phyloP scores from a whole-genome alignment of 257 asterid species.

The Mitragyna speciosa region DNA sequence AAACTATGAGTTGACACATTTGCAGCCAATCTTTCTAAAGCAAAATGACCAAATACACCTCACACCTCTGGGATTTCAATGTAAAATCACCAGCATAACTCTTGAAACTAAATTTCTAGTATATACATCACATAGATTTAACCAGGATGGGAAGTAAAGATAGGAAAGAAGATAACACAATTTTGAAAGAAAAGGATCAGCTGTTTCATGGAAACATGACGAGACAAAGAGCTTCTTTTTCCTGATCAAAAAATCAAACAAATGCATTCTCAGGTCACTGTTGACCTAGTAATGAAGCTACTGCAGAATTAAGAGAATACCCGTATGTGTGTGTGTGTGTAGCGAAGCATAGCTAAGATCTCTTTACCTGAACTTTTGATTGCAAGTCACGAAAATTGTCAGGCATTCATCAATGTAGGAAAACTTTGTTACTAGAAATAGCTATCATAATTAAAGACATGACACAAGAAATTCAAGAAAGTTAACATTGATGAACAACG shows the following conservation, averaged over 20 bases:
- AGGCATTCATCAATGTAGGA: background rate
- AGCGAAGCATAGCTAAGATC: background rate
- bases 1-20: background rate
- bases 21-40: background rate
- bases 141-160: background rate
- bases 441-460: background rate
- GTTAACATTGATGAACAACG: background rate
- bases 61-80: background rate
- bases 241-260: background rate
- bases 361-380: background rate
- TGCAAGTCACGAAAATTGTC: background rate
- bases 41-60: background rate
- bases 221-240: background rate
- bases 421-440: background rate
- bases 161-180: background rate
- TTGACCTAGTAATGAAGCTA: background rate
- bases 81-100: background rate
- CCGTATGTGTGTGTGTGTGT: too few relatives aligned
- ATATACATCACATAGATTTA: background rate
- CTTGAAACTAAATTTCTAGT: background rate
- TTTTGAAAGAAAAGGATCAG: background rate
- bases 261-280: background rate
- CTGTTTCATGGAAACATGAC: background rate
- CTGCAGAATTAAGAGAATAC: background rate
- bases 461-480: background rate